Base-by-base conservation (phyloP, 2,329 filamentous ascomycete genomes). In the Fusarium goolgardi region DNA sequence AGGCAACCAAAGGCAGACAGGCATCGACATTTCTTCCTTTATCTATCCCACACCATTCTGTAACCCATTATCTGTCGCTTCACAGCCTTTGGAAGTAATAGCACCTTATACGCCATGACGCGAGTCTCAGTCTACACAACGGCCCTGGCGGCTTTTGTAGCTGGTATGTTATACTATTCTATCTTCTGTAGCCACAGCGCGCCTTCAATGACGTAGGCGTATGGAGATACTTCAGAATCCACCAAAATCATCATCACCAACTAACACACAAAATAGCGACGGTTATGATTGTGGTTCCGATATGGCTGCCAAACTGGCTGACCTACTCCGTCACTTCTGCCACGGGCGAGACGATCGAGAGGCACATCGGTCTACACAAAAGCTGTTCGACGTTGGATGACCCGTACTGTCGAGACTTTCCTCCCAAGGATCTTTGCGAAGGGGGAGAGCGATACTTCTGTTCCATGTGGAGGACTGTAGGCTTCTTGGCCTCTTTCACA, bases 401-500 rank as follows among this genome's bases (percentile, higher is more conserved):
- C 50, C 80, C 81, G n/a, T 78, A 81, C 46, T 94, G 91, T 78
- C 82, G 83, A 55, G 65, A 70, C 16, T 80, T 78, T 49, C 79
- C 78, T 18, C 70, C 71, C 21, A 71, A 71, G 21, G 73, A 78
- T 32, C 60, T 80, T 25, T 81, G 80, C 59, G 72, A 76, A 25
- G 78, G 73, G n/a, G 77, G 73, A 27, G 86, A 90, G 71, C 85
- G 88, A 52, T 88, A 89, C 74, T 97, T 98, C 81, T 98, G 96
- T 83, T 91, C 89, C 73, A 91, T 96, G 85, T 99, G 95, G 95
- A 87, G 92, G 61, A 93, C 89, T 27, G 89, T 93, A 35, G 94
- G 92, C 25, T 98, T 97, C 80, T 80, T 97, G 68, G 93, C 97
- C 82, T 92, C 90, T 53, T 92, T 97, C 72, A 87, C 91, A 10